These are phyloP conservation scores for Ophiostoma sp. DNA, from an alignment of 2,329 filamentous ascomycete species.

Conservation along the genomic window DNA sequence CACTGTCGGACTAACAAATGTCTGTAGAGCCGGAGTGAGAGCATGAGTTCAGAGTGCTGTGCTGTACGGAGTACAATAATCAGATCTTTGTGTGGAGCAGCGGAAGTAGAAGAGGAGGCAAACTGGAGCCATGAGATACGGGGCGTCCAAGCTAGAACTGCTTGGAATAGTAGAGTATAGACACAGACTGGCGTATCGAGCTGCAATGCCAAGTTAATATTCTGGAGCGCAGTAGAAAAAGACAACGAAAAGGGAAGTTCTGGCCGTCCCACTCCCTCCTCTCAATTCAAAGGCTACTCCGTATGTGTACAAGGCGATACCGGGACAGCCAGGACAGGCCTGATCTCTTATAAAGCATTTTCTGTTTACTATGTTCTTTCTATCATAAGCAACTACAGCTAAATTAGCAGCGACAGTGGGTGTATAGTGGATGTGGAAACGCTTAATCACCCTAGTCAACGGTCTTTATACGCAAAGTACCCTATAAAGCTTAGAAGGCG, in stretches of 20 bases:
- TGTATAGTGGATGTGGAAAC: background rate
- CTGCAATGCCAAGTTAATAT: conserved; percentile 11
- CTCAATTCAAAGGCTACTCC: background rate
- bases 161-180: background rate
- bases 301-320: background rate
- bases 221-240: background rate
- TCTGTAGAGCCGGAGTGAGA: background rate
- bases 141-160: too few relatives aligned
- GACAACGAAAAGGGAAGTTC: background rate
- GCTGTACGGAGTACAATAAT: conserved; percentile 1
- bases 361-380: too few relatives aligned
- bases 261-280: background rate
- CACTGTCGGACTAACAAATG: background rate
- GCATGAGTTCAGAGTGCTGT: background rate
- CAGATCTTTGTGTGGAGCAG: conserved; percentile 3
- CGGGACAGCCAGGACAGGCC: background rate
- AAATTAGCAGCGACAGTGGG: background rate
- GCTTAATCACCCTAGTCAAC: background rate
- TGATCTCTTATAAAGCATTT: background rate
- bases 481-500: too few relatives aligned
- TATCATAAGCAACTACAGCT: background rate
- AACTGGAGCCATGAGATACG: background rate
- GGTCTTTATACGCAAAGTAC: too few relatives aligned
- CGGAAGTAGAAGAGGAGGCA: background rate
- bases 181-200: background rate